These are phyloP conservation scores for Cladosporium sp. DNA, from an alignment of 2,329 filamentous ascomycete species.

Conservation along the genomic window DNA sequence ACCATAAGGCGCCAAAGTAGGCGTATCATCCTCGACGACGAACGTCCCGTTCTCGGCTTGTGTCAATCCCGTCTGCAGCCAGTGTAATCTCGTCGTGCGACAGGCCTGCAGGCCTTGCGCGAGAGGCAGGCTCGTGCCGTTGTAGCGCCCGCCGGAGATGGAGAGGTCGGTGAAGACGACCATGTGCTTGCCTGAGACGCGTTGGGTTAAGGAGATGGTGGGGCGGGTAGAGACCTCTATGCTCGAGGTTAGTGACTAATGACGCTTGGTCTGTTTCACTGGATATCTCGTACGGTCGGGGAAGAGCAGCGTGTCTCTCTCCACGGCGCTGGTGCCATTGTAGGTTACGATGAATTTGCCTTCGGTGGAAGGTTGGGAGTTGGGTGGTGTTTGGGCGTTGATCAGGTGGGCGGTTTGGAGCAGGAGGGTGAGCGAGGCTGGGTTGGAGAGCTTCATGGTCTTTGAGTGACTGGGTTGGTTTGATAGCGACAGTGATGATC, in stretches of 20 bases:
- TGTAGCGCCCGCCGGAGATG: slow-evolving; percentile 24
- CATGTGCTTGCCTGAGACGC: slow-evolving; percentile 26
- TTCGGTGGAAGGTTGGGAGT: slow-evolving; percentile 4
- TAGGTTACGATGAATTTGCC: slow-evolving; percentile 4
- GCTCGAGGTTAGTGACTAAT: neutral
- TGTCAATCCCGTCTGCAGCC: slow-evolving; percentile 31
- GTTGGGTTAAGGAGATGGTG: slow-evolving; percentile 17
- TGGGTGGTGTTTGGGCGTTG: slow-evolving; percentile 3
- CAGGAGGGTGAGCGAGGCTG: neutral
- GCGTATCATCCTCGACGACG: slow-evolving; percentile 18
- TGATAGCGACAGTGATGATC: neutral
- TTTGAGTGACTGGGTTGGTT: neutral
- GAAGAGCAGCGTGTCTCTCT: slow-evolving; percentile 4
- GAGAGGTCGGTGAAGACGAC: slow-evolving; percentile 31
- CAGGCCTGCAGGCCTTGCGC: slow-evolving; percentile 28
- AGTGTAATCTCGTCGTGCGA: slow-evolving; percentile 35
- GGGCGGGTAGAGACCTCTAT: slow-evolving; percentile 20
- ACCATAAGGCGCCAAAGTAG: slow-evolving; percentile 29
- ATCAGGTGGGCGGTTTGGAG: neutral
- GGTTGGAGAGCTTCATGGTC: neutral
- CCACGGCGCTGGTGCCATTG: slow-evolving; percentile 9
- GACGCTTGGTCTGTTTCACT: too few species aligned
- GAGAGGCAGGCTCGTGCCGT: slow-evolving; percentile 24
- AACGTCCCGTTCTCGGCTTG: slow-evolving; percentile 26
- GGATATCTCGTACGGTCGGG: neutral